Evolutionary conservation across 164 flowering plant species (phyloP).

Genomic region (Buxus sempervirens): DNA sequence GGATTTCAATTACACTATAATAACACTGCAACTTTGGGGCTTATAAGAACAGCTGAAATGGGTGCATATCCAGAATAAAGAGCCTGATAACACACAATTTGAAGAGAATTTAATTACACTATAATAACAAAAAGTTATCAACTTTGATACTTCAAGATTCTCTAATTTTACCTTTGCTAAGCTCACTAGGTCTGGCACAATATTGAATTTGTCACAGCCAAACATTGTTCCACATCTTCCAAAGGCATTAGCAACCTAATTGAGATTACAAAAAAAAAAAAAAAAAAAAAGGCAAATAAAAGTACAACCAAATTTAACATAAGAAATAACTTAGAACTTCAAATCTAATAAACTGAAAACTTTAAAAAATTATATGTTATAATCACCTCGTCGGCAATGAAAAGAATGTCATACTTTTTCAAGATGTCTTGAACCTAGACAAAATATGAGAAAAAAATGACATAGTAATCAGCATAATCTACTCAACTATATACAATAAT

Average conservation of each 20-base stretch:
- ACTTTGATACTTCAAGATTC: background rate
- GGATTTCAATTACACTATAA: background rate
- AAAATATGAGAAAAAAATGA: background rate
- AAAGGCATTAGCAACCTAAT: conserved; percentile 95
- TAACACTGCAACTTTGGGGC: conserved; percentile 88
- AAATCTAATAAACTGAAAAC: no score
- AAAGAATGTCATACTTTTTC: conserved; percentile 88
- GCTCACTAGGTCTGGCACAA: conserved; percentile 93
- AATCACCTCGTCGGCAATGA: conserved; percentile 90
- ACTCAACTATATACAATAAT: no score
- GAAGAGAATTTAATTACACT: background rate
- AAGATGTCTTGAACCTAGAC: conserved; percentile 81
- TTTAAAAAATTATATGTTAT: no score
- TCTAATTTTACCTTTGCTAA: conserved; percentile 70
- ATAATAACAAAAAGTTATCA: background rate
- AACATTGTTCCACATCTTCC: conserved; percentile 97
- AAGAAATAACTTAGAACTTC: no score
- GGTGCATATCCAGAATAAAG: conserved; percentile 93
- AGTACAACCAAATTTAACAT: no score
- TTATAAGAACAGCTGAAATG: conserved; percentile 90
- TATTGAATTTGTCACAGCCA: conserved; percentile 91
- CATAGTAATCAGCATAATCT: no score
- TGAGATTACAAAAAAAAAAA: no score
- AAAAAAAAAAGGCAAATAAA: background rate
- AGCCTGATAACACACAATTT: conserved; percentile 41